Evolutionary conservation across 2,329 filamentous ascomycete species (phyloP).

Genomic region (Coniochaeta pulveracea): DNA sequence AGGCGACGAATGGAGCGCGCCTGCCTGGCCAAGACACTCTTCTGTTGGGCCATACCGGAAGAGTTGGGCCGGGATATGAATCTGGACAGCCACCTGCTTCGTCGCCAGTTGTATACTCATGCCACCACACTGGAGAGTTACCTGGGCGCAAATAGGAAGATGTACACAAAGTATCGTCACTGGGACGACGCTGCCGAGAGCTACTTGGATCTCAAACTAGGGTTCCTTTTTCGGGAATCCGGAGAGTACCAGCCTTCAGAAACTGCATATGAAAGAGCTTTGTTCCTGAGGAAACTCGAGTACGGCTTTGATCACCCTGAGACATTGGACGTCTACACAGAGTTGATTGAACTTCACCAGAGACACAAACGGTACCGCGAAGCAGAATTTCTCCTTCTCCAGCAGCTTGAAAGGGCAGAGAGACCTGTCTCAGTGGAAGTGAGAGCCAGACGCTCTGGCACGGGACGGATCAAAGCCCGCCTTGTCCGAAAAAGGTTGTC

Average conservation of each 20-base stretch:
- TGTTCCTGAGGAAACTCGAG: background rate
- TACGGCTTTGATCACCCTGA: background rate
- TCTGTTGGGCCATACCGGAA: background rate
- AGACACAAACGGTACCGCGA: background rate
- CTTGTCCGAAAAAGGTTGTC: too few species aligned
- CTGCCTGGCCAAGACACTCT: background rate
- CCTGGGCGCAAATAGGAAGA: background rate
- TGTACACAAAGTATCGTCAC: too few species aligned
- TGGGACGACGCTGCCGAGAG: background rate
- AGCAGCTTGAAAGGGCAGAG: too few species aligned
- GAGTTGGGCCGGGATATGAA: background rate
- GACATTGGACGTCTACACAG: background rate
- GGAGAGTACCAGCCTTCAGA: background rate
- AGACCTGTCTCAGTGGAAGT: too few species aligned
- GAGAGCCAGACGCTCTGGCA: too few species aligned
- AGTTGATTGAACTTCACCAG: background rate
- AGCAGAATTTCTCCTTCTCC: background rate
- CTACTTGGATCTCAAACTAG: background rate
- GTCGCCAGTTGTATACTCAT: background rate
- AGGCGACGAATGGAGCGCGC: background rate
- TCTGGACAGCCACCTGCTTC: too few species aligned
- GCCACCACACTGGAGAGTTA: background rate
- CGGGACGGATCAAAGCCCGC: too few species aligned
- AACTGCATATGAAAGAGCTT: background rate
- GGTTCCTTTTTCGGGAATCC: slow-evolving; percentile 1